Base-by-base conservation (phyloP, 208 protist species). In the Trypanosoma melophagium region DNA sequence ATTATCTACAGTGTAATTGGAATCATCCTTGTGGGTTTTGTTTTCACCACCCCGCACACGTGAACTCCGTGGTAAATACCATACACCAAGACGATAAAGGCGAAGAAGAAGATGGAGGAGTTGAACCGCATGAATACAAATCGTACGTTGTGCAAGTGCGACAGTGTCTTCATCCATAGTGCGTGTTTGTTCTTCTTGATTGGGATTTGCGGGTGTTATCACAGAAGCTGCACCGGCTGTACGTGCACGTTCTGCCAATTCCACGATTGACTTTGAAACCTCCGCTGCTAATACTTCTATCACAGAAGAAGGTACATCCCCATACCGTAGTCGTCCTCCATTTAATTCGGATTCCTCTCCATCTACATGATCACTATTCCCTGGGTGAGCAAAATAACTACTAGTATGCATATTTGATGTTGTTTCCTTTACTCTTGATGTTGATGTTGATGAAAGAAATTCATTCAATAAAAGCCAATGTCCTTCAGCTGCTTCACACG, bases 21-120 rank as follows among this genome's bases (percentile, higher is more conserved):
- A n/a, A n/a, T 55, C 35, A 31, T 22, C n/a, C 19, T 42, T 41
- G 13, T 21, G 3, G 21, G 19, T 41, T 7, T 5, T n/a, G 5
- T 49, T 49, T 24, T 2, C 17, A 24, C 40, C 56, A 13, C 12
- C 3, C 9, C 45, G 28, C 25, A 14, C 9, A 2, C 21, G 3
- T 13, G 35, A 25, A 19, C 42, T 41, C 19, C 25, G 55, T 0
- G 87, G 84, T 4, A 82, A 60, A 19, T 69, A 58, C 87, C 87
- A 93, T 40, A 93, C 58, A 2, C 75, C 78, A 5, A 74, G 50
- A 2, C 80, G 65, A 51, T 71, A 75, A 35, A 84, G 71, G 7
- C 84, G 87, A 60, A 93, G 49, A 7, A 93, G 55, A 12, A 86
- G 63, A 64, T 93, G 87, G 3, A 90, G 42, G 9, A 89, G 41